Conservation (phyloP, 257 asterid genomes). For the Nicotiana sylvestris region DNA sequence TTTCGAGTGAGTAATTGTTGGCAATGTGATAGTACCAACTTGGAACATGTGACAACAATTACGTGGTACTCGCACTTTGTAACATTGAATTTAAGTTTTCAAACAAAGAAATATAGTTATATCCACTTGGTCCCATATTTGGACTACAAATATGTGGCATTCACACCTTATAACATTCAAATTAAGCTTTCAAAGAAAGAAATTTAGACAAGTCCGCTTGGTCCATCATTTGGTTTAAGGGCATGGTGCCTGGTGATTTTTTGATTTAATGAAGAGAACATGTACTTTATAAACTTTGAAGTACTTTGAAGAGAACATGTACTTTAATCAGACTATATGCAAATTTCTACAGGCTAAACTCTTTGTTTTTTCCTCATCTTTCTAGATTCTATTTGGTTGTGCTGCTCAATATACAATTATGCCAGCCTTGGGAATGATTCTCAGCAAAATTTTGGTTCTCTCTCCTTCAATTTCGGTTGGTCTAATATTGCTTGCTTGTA, state of each 20-base stretch:
- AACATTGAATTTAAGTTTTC: background rate
- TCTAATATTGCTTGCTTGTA: slow-evolving; percentile 75
- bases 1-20: too few relatives aligned
- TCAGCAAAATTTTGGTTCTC: slow-evolving; percentile 71
- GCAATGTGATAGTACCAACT: too few relatives aligned
- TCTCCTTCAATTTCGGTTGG: slow-evolving; percentile 77
- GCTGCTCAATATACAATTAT: slow-evolving; percentile 81
- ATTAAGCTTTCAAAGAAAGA: background rate
- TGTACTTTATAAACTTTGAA: too few relatives aligned
- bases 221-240: background rate
- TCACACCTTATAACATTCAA: background rate
- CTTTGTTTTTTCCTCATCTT: slow-evolving; percentile 12
- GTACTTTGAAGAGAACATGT: background rate
- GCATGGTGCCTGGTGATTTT: background rate
- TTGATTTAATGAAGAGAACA: background rate
- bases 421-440: slow-evolving; percentile 63
- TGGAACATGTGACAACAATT: background rate
- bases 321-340: background rate
- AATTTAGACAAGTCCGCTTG: background rate
- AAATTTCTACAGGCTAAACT: background rate
- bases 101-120: background rate
- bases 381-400: slow-evolving; percentile 76
- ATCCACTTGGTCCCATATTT: background rate
- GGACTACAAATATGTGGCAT: background rate
- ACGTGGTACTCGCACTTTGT: background rate